Percentiles rank a stretch among this genome's conserved stretches.
Conservation (phyloP, 2,329 filamentous ascomycete species). For the Cladosporium sp. region DNA sequence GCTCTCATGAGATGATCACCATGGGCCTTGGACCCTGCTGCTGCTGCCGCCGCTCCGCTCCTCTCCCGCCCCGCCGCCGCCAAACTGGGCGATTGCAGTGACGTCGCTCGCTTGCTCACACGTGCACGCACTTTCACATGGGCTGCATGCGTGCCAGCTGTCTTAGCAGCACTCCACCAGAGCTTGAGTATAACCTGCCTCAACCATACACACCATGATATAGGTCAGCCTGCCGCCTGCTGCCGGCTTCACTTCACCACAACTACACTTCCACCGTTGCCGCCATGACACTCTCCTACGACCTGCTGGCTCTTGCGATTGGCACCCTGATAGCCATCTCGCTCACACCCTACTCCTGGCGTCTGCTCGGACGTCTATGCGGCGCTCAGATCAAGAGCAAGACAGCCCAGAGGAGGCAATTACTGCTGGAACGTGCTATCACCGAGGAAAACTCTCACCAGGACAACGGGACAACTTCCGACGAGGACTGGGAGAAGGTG, state of each 20-base stretch:
- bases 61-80: not conserved
- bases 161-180: not conserved
- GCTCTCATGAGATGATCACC: not conserved
- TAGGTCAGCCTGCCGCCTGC: not conserved
- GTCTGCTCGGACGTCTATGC: conserved; percentile 27
- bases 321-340: conserved; percentile 26
- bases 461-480: conserved; percentile 39
- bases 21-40: conserved; percentile 5
- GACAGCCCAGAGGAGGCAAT: conserved; percentile 34
- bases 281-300: conserved; percentile 13
- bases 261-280: not conserved
- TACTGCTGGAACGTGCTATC: conserved; percentile 32
- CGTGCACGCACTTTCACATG: not conserved
- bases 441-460: conserved; percentile 26
- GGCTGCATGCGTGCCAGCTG: not conserved
- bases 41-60: not conserved
- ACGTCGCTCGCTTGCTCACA: not conserved
- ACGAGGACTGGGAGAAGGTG: conserved; percentile 72
- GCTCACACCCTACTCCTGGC: conserved; percentile 29
- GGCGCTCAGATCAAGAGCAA: conserved; percentile 32
- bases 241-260: not conserved
- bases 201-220: not conserved
- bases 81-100: not conserved
- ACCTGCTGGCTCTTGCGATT: conserved; percentile 26
- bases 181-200: not conserved